phyloP scores from a whole-genome alignment of 1,139 yeast species.

The Zygosaccharomyces pseudobailii region DNA sequence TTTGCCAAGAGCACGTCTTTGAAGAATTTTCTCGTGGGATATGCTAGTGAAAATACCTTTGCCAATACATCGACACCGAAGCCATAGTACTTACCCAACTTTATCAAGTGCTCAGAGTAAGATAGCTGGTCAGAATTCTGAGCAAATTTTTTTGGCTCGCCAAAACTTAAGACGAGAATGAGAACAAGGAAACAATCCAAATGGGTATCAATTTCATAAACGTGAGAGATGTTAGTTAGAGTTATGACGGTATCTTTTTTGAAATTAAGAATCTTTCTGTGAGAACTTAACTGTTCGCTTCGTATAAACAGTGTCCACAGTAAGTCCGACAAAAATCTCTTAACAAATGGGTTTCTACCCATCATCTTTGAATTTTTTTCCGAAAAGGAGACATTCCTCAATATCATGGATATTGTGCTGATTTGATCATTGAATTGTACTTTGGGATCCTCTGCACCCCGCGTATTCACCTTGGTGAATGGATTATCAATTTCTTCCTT shows the following conservation, averaged over 20 bases:
- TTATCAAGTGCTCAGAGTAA: constrained; percentile 57
- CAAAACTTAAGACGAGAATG: constrained; percentile 59
- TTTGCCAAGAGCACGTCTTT: constrained; percentile 48
- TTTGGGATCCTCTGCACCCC: constrained; percentile 53
- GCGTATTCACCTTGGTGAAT: constrained; percentile 50
- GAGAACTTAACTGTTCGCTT: constrained; percentile 46
- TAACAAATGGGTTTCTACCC: constrained; percentile 46
- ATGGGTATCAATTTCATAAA: constrained; percentile 49
- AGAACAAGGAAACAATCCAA: constrained; percentile 61
- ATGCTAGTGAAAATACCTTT: constrained; percentile 73
- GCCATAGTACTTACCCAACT: constrained; percentile 65
- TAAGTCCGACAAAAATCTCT: constrained; percentile 48
- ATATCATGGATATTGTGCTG: constrained; percentile 72
- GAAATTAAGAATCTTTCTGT: constrained; percentile 61
- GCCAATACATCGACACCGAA: constrained; percentile 81
- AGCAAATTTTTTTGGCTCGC: constrained; percentile 39
- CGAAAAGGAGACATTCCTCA: constrained; percentile 75
- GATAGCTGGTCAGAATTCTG: constrained; percentile 28
- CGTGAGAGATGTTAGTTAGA: constrained; percentile 66
- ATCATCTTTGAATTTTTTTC: constrained; percentile 48
- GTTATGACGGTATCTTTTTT: constrained; percentile 73
- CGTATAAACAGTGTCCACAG: constrained; percentile 46
- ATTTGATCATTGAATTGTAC: constrained; percentile 67
- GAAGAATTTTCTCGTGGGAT: constrained; percentile 62
- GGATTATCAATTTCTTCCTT: constrained; percentile 61